Conservation (phyloP, 345 rosid species). For the Salix viminalis region DNA sequence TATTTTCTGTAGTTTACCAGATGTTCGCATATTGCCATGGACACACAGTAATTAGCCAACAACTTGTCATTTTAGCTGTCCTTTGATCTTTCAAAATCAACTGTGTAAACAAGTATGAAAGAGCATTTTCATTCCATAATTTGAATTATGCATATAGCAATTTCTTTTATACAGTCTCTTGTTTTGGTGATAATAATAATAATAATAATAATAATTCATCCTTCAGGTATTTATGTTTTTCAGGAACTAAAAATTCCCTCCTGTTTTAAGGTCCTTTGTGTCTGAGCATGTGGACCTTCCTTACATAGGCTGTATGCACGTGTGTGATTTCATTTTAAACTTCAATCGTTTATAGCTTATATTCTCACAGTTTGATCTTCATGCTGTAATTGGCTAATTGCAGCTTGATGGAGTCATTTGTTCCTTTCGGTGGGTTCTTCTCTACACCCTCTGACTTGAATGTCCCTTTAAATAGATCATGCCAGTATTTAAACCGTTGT, state of each 20-base stretch:
- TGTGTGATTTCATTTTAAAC: conserved; percentile 7
- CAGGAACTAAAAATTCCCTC: neutral
- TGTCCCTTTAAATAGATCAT: conserved; percentile 28
- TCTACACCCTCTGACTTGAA: conserved; percentile 44
- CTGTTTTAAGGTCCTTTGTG: neutral
- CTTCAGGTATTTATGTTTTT: neutral
- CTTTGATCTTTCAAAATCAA: too few relatives aligned
- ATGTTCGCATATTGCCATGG: too few relatives aligned
- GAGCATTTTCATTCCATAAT: too few relatives aligned
- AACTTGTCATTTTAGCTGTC: too few relatives aligned
- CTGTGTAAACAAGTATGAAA: too few relatives aligned
- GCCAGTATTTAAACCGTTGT: conserved; percentile 35
- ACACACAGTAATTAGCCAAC: too few relatives aligned
- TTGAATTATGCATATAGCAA: neutral
- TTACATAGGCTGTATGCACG: neutral
- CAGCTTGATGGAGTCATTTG: conserved; percentile 77
- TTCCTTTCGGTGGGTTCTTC: conserved; percentile 72
- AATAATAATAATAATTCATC: neutral
- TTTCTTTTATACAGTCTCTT: neutral
- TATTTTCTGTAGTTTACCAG: too few relatives aligned
- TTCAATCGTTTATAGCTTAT: conserved; percentile 6
- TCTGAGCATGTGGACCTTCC: neutral
- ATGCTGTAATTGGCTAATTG: conserved; percentile 26
- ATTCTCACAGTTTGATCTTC: conserved; percentile 39
- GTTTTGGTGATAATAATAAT: neutral